phyloP scores from a whole-genome alignment of 2,329 filamentous ascomycete genomes.

The Fusarium sublunatum region DNA sequence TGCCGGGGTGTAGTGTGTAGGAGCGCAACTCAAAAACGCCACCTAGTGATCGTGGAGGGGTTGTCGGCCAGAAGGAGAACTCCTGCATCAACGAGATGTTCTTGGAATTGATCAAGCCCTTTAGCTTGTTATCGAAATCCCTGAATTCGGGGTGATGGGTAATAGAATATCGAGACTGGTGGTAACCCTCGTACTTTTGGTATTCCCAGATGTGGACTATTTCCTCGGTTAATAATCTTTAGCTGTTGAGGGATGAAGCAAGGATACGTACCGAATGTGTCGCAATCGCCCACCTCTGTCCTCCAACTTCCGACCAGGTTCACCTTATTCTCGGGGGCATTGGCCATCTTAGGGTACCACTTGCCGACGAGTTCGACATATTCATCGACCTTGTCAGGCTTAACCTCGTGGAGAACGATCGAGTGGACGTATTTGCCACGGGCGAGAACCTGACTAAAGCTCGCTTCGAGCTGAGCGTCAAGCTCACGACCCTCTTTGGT shows the following conservation, averaged over 20 bases:
- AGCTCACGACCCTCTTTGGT: conserved; percentile 95
- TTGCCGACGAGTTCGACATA: conserved; percentile 89
- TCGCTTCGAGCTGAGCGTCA: conserved; percentile 94
- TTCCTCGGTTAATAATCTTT: conserved; percentile 26
- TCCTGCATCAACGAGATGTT: conserved; percentile 96
- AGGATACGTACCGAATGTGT: conserved; percentile 83
- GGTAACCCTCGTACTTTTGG: conserved; percentile 95
- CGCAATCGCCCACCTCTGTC: conserved; percentile 95
- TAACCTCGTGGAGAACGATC: conserved; percentile 95
- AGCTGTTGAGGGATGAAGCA: background rate
- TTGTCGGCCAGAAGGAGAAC: conserved; percentile 99
- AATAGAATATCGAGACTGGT: conserved; percentile 88
- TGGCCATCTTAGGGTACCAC: conserved; percentile 93
- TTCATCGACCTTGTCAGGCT: conserved; percentile 94
- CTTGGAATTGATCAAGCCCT: conserved; percentile 85
- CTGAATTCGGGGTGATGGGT: conserved; percentile 84
- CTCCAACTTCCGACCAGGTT: conserved; percentile 98
- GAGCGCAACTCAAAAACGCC: conserved; percentile 96
- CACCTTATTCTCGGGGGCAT: conserved; percentile 88
- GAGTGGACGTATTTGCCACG: conserved; percentile 98
- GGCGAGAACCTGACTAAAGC: conserved; percentile 93
- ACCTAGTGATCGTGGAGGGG: conserved; percentile 86
- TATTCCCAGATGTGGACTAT: conserved; percentile 99
- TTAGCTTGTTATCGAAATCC: conserved; percentile 86
- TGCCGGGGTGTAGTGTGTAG: conserved; percentile 95